Percentiles rank a stretch among this genome's conserved stretches.
Evolutionary conservation across 2,329 filamentous ascomycete species (phyloP).

Genomic region (Penicillium sp.): DNA sequence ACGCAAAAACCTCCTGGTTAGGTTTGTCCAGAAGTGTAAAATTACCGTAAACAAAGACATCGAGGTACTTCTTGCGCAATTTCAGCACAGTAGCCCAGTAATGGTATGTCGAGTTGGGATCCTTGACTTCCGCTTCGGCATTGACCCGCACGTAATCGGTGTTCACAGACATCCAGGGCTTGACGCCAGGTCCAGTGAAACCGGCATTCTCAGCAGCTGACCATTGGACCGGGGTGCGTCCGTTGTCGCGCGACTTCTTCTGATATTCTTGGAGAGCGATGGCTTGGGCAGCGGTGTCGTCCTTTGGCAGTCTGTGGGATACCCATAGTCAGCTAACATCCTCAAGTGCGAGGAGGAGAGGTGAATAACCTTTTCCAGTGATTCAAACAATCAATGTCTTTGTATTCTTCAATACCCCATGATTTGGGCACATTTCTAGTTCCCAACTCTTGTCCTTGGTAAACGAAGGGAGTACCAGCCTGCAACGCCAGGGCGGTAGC

Average conservation of each 20-base stretch:
- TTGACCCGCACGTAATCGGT: conserved; percentile 57
- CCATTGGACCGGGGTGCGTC: conserved; percentile 66
- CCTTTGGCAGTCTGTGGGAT: conserved; percentile 25
- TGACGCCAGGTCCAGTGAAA: conserved; percentile 48
- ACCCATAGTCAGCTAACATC: not conserved
- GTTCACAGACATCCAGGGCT: conserved; percentile 64
- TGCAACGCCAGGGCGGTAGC: conserved; percentile 51
- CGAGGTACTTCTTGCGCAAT: conserved; percentile 52
- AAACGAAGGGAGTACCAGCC: conserved; percentile 57
- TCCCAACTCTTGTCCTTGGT: conserved; percentile 61
- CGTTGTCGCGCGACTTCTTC: conserved; percentile 54
- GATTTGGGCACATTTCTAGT: conserved; percentile 55
- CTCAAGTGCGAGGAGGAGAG: not conserved
- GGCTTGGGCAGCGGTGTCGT: conserved; percentile 24
- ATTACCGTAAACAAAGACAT: conserved; percentile 60
- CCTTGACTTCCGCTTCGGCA: conserved; percentile 40
- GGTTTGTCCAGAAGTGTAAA: conserved; percentile 50
- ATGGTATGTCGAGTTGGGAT: conserved; percentile 46
- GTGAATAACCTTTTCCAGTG: conserved; percentile 44
- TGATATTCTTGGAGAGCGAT: conserved; percentile 30
- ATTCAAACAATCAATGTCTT: conserved; percentile 56
- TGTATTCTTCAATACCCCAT: conserved; percentile 58
- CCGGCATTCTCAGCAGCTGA: conserved; percentile 51
- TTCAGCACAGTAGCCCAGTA: conserved; percentile 56
- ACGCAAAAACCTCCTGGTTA: conserved; percentile 49